phyloP scores from a whole-genome alignment of 2,329 filamentous ascomycete species.

The Stachybotrys chartarum region DNA sequence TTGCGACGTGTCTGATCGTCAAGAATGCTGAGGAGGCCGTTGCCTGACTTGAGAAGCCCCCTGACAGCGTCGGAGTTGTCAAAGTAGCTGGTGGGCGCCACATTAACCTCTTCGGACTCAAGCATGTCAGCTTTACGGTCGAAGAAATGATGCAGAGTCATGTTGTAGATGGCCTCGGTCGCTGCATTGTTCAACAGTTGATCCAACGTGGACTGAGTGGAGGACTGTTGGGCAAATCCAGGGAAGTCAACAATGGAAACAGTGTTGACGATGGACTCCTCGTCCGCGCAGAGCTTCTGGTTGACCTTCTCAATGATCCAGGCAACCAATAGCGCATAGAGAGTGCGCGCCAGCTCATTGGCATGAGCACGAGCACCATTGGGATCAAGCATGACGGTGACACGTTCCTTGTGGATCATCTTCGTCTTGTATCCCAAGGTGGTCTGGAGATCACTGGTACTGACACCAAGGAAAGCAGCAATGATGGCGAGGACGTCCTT shows the following conservation, averaged over 20 bases:
- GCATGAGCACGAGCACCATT: conserved; percentile 84
- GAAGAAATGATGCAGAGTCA: conserved; percentile 92
- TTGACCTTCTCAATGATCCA: conserved; percentile 93
- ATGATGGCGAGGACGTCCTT: conserved; percentile 81
- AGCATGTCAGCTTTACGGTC: conserved; percentile 88
- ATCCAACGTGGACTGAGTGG: conserved; percentile 80
- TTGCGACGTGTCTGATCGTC: conserved; percentile 93
- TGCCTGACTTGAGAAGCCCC: conserved; percentile 84
- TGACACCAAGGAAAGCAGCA: conserved; percentile 89
- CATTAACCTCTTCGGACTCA: conserved; percentile 86
- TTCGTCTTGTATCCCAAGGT: conserved; percentile 95
- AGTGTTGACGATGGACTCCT: conserved; percentile 87
- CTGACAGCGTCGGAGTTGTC: conserved; percentile 95
- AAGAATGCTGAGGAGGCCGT: conserved; percentile 86
- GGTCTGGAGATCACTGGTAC: conserved; percentile 71
- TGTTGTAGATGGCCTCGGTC: conserved; percentile 85
- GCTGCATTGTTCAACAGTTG: conserved; percentile 94
- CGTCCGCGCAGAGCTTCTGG: conserved; percentile 76
- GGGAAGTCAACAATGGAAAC: conserved; percentile 95
- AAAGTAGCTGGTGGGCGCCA: conserved; percentile 91
- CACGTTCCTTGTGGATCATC: conserved; percentile 89
- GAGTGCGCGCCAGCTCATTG: conserved; percentile 84
- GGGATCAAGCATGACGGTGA: conserved; percentile 97
- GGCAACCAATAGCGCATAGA: conserved; percentile 90
- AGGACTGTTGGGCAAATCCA: conserved; percentile 78